These are phyloP conservation scores for Colletotrichum sp. DNA, from an alignment of 2,329 filamentous ascomycete genomes.

Conservation along the genomic window DNA sequence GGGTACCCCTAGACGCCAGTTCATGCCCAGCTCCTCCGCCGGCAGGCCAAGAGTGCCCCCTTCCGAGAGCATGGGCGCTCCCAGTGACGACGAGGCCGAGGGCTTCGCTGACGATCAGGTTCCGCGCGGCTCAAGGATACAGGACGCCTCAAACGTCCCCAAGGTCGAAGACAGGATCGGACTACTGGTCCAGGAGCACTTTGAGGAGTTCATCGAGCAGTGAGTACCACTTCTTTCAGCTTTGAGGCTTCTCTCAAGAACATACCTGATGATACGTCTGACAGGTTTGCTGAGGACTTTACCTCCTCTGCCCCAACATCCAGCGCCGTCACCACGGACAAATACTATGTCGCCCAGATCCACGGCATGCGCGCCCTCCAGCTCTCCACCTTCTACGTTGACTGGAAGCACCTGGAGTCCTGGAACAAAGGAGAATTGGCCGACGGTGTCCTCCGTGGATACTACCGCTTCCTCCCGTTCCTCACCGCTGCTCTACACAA, in stretches of 20 bases:
- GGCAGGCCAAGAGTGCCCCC: constrained; percentile 63
- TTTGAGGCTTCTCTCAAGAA: neutral
- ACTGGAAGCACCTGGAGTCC: constrained; percentile 82
- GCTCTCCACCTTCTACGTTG: constrained; percentile 86
- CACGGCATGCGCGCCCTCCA: constrained; percentile 75
- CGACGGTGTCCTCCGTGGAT: constrained; percentile 85
- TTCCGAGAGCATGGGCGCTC: constrained; percentile 64
- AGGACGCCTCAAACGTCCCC: constrained; percentile 61
- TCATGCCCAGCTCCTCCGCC: constrained; percentile 55
- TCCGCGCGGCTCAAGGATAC: constrained; percentile 53
- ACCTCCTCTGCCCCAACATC: constrained; percentile 68
- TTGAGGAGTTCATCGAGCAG: constrained; percentile 82
- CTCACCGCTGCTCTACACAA: constrained; percentile 89
- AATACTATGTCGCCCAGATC: constrained; percentile 86
- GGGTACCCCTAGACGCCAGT: constrained; percentile 47
- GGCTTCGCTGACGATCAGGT: constrained; percentile 71
- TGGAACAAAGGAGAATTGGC: constrained; percentile 83
- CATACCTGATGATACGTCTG: neutral
- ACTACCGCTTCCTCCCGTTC: constrained; percentile 95
- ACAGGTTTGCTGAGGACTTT: constrained; percentile 72
- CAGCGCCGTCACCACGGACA: constrained; percentile 76
- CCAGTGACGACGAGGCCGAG: constrained; percentile 67
- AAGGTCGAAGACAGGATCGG: constrained; percentile 80
- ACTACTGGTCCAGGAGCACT: constrained; percentile 75
- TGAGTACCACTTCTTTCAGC: constrained; percentile 40